Percentiles rank a stretch among this genome's conserved stretches.
Evolutionary conservation across 2,329 filamentous ascomycete species (phyloP).

Genomic region (Fusarium cyanostomum): DNA sequence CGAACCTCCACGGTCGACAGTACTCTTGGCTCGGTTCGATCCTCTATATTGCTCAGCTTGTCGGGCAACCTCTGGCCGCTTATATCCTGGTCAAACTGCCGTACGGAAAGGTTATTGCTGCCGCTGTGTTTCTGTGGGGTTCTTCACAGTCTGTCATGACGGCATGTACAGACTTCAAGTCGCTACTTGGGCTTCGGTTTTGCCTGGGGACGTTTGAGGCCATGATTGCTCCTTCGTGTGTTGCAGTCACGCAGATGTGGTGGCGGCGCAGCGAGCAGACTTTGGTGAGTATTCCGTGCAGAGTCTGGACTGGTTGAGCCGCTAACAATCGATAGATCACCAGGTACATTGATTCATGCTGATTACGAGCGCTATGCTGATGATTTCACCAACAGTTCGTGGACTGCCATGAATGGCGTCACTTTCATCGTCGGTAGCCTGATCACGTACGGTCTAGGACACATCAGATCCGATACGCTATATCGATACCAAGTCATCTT

Average conservation of each 20-base stretch:
- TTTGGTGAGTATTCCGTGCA: constrained; percentile 40
- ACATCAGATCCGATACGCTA: constrained; percentile 37
- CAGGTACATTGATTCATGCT: neutral
- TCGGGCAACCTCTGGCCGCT: constrained; percentile 62
- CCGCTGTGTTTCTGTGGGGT: constrained; percentile 64
- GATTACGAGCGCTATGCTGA: constrained; percentile 22
- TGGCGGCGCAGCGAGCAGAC: constrained; percentile 49
- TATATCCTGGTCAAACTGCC: constrained; percentile 65
- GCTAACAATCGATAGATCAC: neutral
- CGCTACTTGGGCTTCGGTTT: constrained; percentile 56
- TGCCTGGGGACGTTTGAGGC: constrained; percentile 59
- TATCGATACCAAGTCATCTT: constrained; percentile 43
- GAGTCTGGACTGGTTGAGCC: constrained; percentile 41
- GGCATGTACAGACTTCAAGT: constrained; percentile 57
- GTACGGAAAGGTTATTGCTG: constrained; percentile 62
- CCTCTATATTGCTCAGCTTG: constrained; percentile 48
- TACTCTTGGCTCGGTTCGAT: constrained; percentile 71
- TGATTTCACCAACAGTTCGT: constrained; percentile 9
- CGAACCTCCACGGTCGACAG: constrained; percentile 57
- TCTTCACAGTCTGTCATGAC: constrained; percentile 62
- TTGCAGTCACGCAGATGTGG: constrained; percentile 50
- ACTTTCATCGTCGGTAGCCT: constrained; percentile 36
- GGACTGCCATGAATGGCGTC: neutral
- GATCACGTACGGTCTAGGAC: constrained; percentile 45
- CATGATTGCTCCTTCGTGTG: constrained; percentile 49